Evolutionary conservation across 768 basidiomycete species (phyloP).

Genomic region (Leccinum fibrillosum): DNA sequence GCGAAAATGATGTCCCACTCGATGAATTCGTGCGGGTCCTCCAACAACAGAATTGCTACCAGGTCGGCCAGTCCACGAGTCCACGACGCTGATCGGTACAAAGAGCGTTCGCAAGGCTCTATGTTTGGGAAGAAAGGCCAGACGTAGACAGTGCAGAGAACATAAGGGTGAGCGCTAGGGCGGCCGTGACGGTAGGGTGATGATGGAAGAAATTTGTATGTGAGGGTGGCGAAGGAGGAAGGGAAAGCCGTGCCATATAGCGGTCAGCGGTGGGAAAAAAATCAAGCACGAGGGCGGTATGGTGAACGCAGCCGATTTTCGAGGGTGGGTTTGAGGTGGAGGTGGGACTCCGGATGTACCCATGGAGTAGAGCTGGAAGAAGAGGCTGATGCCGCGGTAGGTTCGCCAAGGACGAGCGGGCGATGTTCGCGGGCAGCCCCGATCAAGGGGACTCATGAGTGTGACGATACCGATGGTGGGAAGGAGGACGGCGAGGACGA

Average conservation of each 20-base stretch:
- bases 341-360: slow-evolving; percentile 20
- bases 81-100: slow-evolving; percentile 2
- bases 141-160: slow-evolving; percentile 23
- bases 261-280: slow-evolving; percentile 41
- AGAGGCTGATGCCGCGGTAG: slow-evolving; percentile 38
- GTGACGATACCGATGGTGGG: slow-evolving; percentile 15
- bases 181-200: slow-evolving; percentile 18
- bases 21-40: slow-evolving; percentile 36
- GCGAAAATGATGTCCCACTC: slow-evolving; percentile 50
- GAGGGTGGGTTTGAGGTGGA: background rate
- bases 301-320: slow-evolving; percentile 39
- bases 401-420: slow-evolving; percentile 37
- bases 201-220: slow-evolving; percentile 38
- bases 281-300: slow-evolving; percentile 43
- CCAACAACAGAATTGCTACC: background rate
- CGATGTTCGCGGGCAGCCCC: slow-evolving; percentile 42
- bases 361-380: slow-evolving; percentile 41
- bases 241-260: slow-evolving; percentile 55
- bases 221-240: slow-evolving; percentile 36
- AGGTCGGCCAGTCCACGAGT: background rate
- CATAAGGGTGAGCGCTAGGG: slow-evolving; percentile 16
- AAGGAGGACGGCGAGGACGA: background rate
- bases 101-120: slow-evolving; percentile 11
- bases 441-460: slow-evolving; percentile 35
- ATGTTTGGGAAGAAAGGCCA: slow-evolving; percentile 12